Evolutionary conservation across 2,329 filamentous ascomycete genomes (phyloP), one percentile per base, ranked within the genome.

Genomic region (Botrytis tulipae): DNA sequence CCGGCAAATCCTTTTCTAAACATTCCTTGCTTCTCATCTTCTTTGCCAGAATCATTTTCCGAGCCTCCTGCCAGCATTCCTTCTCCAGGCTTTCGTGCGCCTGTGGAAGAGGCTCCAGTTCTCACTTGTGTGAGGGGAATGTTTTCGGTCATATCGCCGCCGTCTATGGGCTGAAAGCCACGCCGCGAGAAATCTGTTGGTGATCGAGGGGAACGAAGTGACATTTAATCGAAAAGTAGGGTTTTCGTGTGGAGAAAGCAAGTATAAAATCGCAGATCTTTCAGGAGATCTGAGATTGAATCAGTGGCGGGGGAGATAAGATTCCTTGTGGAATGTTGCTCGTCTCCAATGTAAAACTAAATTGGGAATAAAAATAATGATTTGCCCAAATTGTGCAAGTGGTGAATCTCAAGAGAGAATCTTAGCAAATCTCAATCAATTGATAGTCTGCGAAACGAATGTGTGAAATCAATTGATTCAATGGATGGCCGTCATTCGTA

Each of bases 41-140:
- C 76, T 4, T 71, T 68, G 4, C 20, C 54, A 12, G 75, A 73
- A 42, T 74, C 65, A 9, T 29, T 68, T 25, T 68, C 65, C 18
- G 65, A 68, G 20, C 44, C 25, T 54, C 62, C 63, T 68, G 75
- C 75, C 22, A 77, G 73, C 71, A 71, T 69, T 74, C 80, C 82
- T 77, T 85, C 84, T 54, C 82, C 83, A 37, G 82, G 80, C 80
- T 85, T 87, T 74, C 87, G 83, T 70, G 86, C 85, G 61, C 89
- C 88, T 4, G 85, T 87, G 10, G 86, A 88, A 75, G 86, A 88
- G 75, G 84, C 84, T 77, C 85, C 85, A 80, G 87, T 90, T 79
- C 83, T 85, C 76, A 92, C 86, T 63, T 84, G 82, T 22, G 85
- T 84, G 73, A 91, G 85, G 32, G 88, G 88, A 65, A 90, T 90